These are phyloP conservation scores for Hsuehochloa calcarea DNA, from an alignment of 176 grass and related monocot species.

Conservation along the genomic window DNA sequence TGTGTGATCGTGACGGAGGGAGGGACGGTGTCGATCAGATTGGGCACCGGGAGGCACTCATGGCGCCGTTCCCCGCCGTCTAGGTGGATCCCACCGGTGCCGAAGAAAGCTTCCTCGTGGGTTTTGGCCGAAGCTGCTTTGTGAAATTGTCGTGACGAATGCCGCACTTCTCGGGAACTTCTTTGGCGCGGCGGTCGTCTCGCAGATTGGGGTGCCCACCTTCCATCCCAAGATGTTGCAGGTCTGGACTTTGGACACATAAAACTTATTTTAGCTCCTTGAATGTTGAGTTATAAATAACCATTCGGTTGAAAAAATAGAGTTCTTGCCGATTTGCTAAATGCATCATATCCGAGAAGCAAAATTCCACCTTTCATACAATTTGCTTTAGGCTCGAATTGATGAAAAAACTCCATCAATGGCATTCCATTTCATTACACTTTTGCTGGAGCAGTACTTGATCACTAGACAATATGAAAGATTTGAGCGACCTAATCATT, in stretches of 20 bases:
- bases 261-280: background rate
- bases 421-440: background rate
- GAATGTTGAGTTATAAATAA: background rate
- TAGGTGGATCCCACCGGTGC: conserved; percentile 94
- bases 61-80: conserved; percentile 59
- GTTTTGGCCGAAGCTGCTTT: conserved; percentile 75
- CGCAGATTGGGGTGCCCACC: conserved; percentile 71
- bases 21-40: conserved; percentile 70
- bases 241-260: conserved; percentile 57
- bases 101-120: conserved; percentile 86
- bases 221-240: conserved; percentile 77
- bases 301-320: background rate
- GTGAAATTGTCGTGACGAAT: conserved; percentile 68
- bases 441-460: background rate
- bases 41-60: conserved; percentile 68
- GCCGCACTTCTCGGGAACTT: conserved; percentile 86
- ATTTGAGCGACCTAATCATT: background rate
- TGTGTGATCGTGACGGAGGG: conserved; percentile 90
- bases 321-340: background rate
- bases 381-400: background rate
- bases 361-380: background rate
- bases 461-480: background rate
- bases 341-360: background rate
- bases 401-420: background rate
- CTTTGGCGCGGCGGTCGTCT: conserved; percentile 70